Evolutionary conservation across 1,139 yeast species (phyloP).

Genomic region (Pichia sp.): DNA sequence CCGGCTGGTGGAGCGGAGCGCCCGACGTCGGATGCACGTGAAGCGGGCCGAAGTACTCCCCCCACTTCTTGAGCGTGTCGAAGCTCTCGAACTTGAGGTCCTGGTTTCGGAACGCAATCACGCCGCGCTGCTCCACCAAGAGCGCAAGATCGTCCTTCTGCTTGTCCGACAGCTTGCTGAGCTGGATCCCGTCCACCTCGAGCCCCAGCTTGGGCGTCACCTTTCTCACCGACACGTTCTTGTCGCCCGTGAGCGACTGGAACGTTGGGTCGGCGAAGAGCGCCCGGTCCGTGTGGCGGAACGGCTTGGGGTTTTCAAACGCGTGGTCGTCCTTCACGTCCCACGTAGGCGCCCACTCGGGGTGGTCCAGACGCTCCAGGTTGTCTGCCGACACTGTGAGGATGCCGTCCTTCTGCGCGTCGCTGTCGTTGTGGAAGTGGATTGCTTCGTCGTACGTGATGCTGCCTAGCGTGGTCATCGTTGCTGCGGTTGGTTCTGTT

Average conservation of each 20-base stretch:
- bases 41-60: slow-evolving; percentile 61
- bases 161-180: slow-evolving; percentile 45
- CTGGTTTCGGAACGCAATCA: slow-evolving; percentile 62
- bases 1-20: slow-evolving; percentile 54
- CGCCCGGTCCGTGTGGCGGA: slow-evolving; percentile 52
- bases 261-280: slow-evolving; percentile 51
- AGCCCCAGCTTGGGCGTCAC: slow-evolving; percentile 66
- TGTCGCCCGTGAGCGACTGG: slow-evolving; percentile 45
- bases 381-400: slow-evolving; percentile 19
- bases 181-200: slow-evolving; percentile 54
- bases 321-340: slow-evolving; percentile 34
- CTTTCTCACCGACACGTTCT: slow-evolving; percentile 28
- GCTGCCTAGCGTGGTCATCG: slow-evolving; percentile 12
- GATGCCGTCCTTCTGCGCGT: slow-evolving; percentile 14
- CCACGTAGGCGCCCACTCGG: slow-evolving; percentile 41
- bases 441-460: slow-evolving; percentile 13
- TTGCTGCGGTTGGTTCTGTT: neutral
- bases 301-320: slow-evolving; percentile 34
- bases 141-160: slow-evolving; percentile 65
- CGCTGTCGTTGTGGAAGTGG: slow-evolving; percentile 14
- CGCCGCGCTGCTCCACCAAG: slow-evolving; percentile 62
- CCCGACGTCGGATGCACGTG: slow-evolving; percentile 75
- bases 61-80: slow-evolving; percentile 47
- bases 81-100: slow-evolving; percentile 57
- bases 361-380: slow-evolving; percentile 15